phyloP scores from a whole-genome alignment of 768 basidiomycete genomes.

The Russula griseocarnosa region DNA sequence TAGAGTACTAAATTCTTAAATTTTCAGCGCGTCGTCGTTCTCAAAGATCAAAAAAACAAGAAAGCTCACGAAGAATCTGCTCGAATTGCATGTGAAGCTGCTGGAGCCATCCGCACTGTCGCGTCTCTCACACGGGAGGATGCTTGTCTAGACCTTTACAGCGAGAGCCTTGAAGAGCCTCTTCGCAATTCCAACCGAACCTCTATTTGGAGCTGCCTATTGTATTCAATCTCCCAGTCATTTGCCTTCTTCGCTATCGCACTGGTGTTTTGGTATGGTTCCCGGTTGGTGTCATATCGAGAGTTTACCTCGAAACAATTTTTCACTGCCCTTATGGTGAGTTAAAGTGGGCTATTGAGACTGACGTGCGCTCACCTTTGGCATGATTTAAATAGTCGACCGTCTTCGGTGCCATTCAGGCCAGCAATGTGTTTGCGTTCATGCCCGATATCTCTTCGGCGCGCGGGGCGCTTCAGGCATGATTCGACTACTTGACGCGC shows the following conservation, averaged over 20 bases:
- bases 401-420: conserved; percentile 76
- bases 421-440: conserved; percentile 73
- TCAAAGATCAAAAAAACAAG: conserved; percentile 82
- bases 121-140: conserved; percentile 82
- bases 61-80: conserved; percentile 72
- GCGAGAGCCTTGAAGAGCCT: conserved; percentile 67
- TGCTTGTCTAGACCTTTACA: conserved; percentile 64
- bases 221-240: conserved; percentile 72
- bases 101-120: conserved; percentile 83
- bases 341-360: conserved; percentile 24
- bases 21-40: conserved; percentile 68
- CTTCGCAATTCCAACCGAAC: conserved; percentile 57
- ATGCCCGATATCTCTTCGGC: conserved; percentile 86
- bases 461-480: conserved; percentile 71
- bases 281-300: conserved; percentile 51
- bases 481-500: conserved; percentile 64
- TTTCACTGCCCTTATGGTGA: conserved; percentile 80
- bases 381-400: conserved; percentile 44
- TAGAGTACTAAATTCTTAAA: background rate
- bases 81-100: conserved; percentile 87
- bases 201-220: conserved; percentile 54
- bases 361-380: background rate
- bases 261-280: conserved; percentile 75
- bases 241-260: conserved; percentile 75
- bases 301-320: conserved; percentile 60